Conservation (phyloP, 192 early-diverging fungal genomes). For the Gigaspora rosea region DNA sequence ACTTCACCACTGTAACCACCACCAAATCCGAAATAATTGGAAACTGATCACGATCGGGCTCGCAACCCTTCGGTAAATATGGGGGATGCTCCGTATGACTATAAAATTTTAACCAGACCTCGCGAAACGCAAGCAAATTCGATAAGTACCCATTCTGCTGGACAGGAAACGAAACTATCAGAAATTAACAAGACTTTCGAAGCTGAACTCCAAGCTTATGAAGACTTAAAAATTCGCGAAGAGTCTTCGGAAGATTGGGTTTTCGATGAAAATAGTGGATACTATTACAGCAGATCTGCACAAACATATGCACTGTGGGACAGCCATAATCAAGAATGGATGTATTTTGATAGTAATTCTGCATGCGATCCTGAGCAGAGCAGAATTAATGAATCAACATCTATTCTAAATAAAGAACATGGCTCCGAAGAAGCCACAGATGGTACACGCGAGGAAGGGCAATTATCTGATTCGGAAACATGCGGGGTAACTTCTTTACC, state of each 20-base stretch:
- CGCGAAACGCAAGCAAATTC: neutral
- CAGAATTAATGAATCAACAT: neutral
- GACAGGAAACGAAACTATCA: neutral
- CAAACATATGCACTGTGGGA: conserved; percentile 27
- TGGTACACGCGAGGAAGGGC: conserved; percentile 17
- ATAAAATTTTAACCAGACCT: conserved; percentile 19
- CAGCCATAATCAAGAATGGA: neutral
- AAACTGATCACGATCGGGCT: conserved; percentile 1
- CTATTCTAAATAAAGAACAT: neutral
- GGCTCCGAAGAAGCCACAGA: neutral
- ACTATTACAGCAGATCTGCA: conserved; percentile 20
- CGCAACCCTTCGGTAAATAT: conserved; percentile 2
- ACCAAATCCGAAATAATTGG: neutral
- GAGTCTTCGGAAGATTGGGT: conserved; percentile 1
- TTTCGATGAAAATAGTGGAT: conserved; percentile 11
- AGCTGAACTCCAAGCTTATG: conserved; percentile 23
- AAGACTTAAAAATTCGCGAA: conserved; percentile 19
- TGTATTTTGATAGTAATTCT: conserved; percentile 2
- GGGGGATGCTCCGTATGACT: conserved; percentile 25
- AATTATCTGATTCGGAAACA: conserved; percentile 22
- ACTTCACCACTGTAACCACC: neutral
- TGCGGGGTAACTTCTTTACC: neutral
- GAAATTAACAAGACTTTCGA: conserved; percentile 9
- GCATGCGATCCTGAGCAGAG: neutral
- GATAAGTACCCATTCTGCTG: neutral